Evolutionary conservation across 139 green algal species (phyloP).

Genomic region (Tetradesmus lagerheimii): DNA sequence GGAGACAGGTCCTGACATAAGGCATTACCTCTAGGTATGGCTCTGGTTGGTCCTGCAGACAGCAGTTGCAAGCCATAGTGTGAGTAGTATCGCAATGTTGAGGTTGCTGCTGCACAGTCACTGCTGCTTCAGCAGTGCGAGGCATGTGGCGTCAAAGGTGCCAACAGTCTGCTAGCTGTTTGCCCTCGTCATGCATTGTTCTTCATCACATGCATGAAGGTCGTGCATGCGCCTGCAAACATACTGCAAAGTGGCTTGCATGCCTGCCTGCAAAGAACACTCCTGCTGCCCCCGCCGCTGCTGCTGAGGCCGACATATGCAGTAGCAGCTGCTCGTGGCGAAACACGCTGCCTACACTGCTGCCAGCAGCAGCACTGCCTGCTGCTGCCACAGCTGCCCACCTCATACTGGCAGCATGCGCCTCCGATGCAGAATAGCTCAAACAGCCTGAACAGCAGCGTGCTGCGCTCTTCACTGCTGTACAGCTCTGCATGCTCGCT

Average conservation of each 20-base stretch:
- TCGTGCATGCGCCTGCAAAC: too few relatives aligned
- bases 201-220: too few relatives aligned
- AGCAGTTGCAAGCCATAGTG: background rate
- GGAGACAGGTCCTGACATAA: background rate
- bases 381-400: slow-evolving; percentile 13
- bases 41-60: slow-evolving; percentile 57
- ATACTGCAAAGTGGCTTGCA: background rate
- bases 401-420: slow-evolving; percentile 71
- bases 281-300: background rate
- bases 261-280: background rate
- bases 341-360: background rate
- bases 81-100: background rate
- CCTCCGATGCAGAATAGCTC: slow-evolving; percentile 64
- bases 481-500: slow-evolving; percentile 64
- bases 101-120: too few relatives aligned
- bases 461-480: slow-evolving; percentile 52
- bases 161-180: too few relatives aligned
- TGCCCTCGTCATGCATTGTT: too few relatives aligned
- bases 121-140: too few relatives aligned
- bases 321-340: background rate
- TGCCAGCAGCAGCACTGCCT: too few relatives aligned
- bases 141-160: too few relatives aligned
- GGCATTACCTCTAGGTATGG: slow-evolving; percentile 55
- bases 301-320: background rate
- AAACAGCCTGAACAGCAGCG: slow-evolving; percentile 70